Conservation (phyloP, 163 green algal genomes). For the Chlorella variabilis region DNA sequence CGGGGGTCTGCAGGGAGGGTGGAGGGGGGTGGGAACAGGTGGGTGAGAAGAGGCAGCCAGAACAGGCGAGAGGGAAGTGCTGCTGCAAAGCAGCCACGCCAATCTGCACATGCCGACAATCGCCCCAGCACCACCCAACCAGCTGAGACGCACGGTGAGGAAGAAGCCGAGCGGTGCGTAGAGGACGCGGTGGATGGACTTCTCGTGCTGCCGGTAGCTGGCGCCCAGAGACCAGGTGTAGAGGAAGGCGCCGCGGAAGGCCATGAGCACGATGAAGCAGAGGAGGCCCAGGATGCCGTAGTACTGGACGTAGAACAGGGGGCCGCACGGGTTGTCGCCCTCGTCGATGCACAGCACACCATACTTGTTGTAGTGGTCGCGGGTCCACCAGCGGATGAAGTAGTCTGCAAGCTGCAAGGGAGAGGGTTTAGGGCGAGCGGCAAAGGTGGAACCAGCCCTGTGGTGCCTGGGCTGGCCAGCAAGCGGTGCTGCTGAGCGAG, state of each 20-base stretch:
- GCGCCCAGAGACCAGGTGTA: conserved; percentile 45
- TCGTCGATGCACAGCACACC: neutral
- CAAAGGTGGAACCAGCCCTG: too few relatives aligned
- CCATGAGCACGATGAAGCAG: conserved; percentile 63
- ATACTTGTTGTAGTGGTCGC: conserved; percentile 36
- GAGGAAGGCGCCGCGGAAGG: conserved; percentile 39
- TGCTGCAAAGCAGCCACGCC: neutral
- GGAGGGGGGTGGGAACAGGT: neutral
- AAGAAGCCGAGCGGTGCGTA: conserved; percentile 67
- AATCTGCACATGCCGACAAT: neutral
- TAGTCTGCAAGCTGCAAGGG: conserved; percentile 49
- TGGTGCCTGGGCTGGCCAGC: too few relatives aligned
- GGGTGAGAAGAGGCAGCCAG: too few relatives aligned
- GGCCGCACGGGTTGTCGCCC: neutral
- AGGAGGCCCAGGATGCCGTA: conserved; percentile 54
- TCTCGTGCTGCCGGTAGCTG: conserved; percentile 32
- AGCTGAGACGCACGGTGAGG: too few relatives aligned
- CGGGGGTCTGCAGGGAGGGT: conserved; percentile 46
- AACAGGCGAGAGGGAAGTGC: neutral
- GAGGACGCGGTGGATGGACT: conserved; percentile 52
- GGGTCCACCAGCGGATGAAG: conserved; percentile 57
- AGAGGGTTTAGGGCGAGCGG: too few relatives aligned
- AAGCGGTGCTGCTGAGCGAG: too few relatives aligned
- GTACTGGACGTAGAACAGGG: conserved; percentile 54
- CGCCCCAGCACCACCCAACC: too few relatives aligned